Evolutionary conservation across 345 rosid species (phyloP), one percentile per base, ranked within the genome.

Genomic region (Eucalyptus pumila): DNA sequence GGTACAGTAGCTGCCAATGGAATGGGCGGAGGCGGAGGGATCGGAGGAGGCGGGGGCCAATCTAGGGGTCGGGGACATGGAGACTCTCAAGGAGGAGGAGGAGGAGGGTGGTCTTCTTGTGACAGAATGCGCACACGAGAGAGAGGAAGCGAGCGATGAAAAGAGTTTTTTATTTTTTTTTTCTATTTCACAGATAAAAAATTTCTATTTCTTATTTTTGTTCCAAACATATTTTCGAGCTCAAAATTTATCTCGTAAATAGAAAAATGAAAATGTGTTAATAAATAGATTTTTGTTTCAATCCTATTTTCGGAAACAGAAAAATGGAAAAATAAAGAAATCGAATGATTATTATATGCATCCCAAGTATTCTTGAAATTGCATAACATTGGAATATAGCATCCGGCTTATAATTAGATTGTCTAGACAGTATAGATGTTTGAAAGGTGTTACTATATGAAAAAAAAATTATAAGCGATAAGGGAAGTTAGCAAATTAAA

Each of bases 321-420:
- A 56, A 56, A 56, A 24, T 23, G 24, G 5, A 56, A 10, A 56
- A 56, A 56, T 56, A 56, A 56, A 56, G 30, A 56, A 56, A 24
- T 56, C 0, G 13, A 56, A 24, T 56, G 30, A 23, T 56, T 24
- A 56, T 56, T 3, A 24, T 23, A 56, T 2, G 13, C 13, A 26
- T 56, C 62, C 13, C 1, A 5, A 56, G 16, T 27, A 62, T 30
- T 62, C 32, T 14, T 30, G 69, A 62, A 30, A 62, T 62, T 27
- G 69, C 6, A 27, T 27, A 62, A 62, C 16, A 30, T 0, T 12
- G 6, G 14, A 24, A 24, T 23, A 24, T 0, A 56, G 1, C 9
- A 56, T 56, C 6, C 0, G 13, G 14, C 62, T 23, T 10, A 56
- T 56, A 26, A 23, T 56, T 56, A 6, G 69, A 30, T 27, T 62